phyloP scores from a whole-genome alignment of 2,329 filamentous ascomycete species.

The Exophiala alcalophila region DNA sequence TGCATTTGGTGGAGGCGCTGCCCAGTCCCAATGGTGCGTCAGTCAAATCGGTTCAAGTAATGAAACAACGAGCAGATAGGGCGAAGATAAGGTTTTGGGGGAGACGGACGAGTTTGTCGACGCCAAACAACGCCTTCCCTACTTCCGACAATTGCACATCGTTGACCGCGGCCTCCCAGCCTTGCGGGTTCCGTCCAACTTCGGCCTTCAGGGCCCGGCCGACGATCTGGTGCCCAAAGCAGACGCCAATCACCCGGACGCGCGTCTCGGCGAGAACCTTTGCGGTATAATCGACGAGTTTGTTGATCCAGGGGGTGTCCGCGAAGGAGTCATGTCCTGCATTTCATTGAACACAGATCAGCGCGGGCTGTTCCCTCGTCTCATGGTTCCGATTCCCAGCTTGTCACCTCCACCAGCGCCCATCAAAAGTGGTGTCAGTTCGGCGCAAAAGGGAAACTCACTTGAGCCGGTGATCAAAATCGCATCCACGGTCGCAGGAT shows the following conservation, averaged over 20 bases:
- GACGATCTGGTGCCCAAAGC: constrained; percentile 85
- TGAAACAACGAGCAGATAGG: background rate
- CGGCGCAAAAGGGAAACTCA: constrained; percentile 43
- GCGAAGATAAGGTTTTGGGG: background rate
- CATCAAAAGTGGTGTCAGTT: too few relatives aligned
- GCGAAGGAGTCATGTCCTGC: constrained; percentile 71
- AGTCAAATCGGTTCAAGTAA: constrained; percentile 1
- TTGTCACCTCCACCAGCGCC: background rate
- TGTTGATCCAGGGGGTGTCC: constrained; percentile 70
- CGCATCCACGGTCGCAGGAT: constrained; percentile 72
- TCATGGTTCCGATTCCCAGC: background rate
- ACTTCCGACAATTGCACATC: constrained; percentile 64
- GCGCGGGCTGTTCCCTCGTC: constrained; percentile 1
- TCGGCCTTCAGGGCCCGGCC: constrained; percentile 66
- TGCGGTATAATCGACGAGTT: constrained; percentile 66
- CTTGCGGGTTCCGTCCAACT: constrained; percentile 63
- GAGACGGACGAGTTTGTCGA: constrained; percentile 57
- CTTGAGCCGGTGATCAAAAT: constrained; percentile 73
- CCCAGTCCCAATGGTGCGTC: background rate
- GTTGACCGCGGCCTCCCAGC: constrained; percentile 80
- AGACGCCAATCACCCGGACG: constrained; percentile 73
- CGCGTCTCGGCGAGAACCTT: constrained; percentile 59
- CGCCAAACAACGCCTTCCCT: constrained; percentile 69
- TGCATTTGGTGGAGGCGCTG: constrained; percentile 77
- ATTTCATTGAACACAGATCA: background rate